Evolutionary conservation across 345 rosid species (phyloP), one percentile per base, ranked within the genome.

Genomic region (Moricandia arvensis): DNA sequence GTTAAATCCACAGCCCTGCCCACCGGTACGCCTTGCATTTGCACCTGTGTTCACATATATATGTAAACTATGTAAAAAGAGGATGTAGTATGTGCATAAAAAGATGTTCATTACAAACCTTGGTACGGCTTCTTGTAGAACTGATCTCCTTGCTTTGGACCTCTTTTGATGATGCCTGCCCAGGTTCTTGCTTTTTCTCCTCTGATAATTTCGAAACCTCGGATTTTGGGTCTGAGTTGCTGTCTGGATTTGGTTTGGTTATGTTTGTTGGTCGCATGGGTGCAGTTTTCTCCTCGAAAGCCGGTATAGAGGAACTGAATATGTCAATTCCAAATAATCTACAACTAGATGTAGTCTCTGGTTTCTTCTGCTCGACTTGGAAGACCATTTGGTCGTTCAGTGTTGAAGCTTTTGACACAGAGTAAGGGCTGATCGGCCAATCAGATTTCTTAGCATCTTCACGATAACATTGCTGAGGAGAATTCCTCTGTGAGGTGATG

Each of bases 1-100:
- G 85, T 79, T 49, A 93, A 79, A 80, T 93, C 98, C 77, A 93
- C 89, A n/a, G 97, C 97, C 45, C 97, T 90, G 24, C 98, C 98
- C 51, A 93, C 91, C 2, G 90, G 88, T 55, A 89, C 79, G 8
- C 97, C 98, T 80, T 89, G 94, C 97, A 94, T 91, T 77, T 91
- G 91, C 74, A 91, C 97, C 97, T 90, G 83, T 90, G 82, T 80
- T 15, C 54, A 47, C 41, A 72, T 2, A 72, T 26, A 45, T 31
- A 59, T 43, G 34, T 33, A 1, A 18, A 26, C 49, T 37, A 63
- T 30, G 45, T 64, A 34, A 31, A 72, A 6, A 2, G 24, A 34
- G 59, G 58, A 17, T 21, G 59, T 58, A 29, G n/a, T 59, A 51
- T 49, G 37, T 3, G 3, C 17, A 5, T 74, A 35, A 34, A 15